phyloP scores from a whole-genome alignment of 2,329 filamentous ascomycete genomes.

The Diatrype stigma region DNA sequence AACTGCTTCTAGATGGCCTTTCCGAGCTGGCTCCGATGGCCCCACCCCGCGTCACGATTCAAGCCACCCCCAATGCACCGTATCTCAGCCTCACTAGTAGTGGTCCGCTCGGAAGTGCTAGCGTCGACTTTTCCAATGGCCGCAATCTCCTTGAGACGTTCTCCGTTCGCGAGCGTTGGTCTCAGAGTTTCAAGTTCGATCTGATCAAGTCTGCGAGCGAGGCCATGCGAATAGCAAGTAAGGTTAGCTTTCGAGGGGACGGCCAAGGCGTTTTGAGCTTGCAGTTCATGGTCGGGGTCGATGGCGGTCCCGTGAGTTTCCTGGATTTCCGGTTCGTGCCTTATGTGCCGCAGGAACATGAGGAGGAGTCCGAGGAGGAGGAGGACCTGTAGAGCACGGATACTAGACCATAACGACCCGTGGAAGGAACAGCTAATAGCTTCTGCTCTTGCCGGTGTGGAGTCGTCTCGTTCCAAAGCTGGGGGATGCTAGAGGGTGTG shows the following conservation, averaged over 20 bases:
- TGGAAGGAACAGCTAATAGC: too few species aligned
- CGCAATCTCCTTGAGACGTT: constrained; percentile 72
- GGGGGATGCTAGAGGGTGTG: too few species aligned
- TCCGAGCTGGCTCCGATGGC: constrained; percentile 65
- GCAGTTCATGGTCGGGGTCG: constrained; percentile 93
- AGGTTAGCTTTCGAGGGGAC: constrained; percentile 87
- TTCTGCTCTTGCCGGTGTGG: too few species aligned
- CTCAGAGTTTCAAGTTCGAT: constrained; percentile 80
- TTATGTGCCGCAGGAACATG: constrained; percentile 59
- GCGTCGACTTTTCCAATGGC: constrained; percentile 62
- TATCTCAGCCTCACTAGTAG: constrained; percentile 71
- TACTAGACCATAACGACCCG: too few species aligned
- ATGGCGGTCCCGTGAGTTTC: constrained; percentile 65
- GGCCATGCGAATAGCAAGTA: constrained; percentile 90
- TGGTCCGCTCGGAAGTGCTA: constrained; percentile 56
- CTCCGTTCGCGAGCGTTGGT: constrained; percentile 54
- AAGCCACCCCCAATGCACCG: constrained; percentile 59
- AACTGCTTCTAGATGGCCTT: constrained; percentile 67
- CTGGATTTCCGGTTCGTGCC: constrained; percentile 82
- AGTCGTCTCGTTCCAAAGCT: too few species aligned
- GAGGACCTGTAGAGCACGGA: constrained; percentile 8
- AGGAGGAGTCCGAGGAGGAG: constrained; percentile 41
- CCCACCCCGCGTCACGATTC: constrained; percentile 69
- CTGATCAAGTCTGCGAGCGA: constrained; percentile 80
- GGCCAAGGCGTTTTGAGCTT: constrained; percentile 85